Evolutionary conservation across 2,329 filamentous ascomycete genomes (phyloP), one percentile per base, ranked within the genome.

Genomic region (Didymella pomorum): DNA sequence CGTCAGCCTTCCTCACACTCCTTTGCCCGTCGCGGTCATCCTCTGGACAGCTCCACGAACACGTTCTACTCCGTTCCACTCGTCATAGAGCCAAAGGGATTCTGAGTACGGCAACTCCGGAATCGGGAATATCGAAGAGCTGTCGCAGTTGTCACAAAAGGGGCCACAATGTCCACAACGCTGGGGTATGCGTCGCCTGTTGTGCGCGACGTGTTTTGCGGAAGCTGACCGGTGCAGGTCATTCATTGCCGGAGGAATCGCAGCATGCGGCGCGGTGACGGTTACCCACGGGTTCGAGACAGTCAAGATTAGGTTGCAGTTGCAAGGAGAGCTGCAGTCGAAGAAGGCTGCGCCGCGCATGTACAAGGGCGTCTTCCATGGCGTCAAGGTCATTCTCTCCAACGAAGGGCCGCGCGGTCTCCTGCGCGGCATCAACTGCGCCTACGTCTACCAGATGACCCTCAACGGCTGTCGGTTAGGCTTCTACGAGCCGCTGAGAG

Each of bases 271-370:
- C 74, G 95, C 95, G 65, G 95, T 99, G 57, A 98, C 94, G 39
- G 93, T 96, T 66, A 98, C 95, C 49, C 95, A 99, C 79, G 93
- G 93, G 56, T 98, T 98, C 81, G 95, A 99, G 81, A 98, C 94
- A 12, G 93, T 99, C 77, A 99, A 99, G 86, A 98, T 98, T 76
- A 91, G 93, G 90, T 93, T 99, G 86, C 95, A 99, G 81, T 80
- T 99, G 54, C 95, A 99, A 79, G 95, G 95, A 78, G 95, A 99
- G 79, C 86, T 99, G 54, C 92, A 97, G 74, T 83, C 89, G 57
- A 97, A 93, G 76, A 87, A 88, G 68, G 88, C 93, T 75, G 92
- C 94, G 58, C 90, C 90, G 66, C 90, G 92, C 72, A 85, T 96
- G 80, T 99, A 99, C 82, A 89, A 86, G 63, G 95, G 95, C 31